These are phyloP conservation scores for Xerocomellus chrysenteron DNA, from an alignment of 768 basidiomycete genomes.

Conservation along the genomic window DNA sequence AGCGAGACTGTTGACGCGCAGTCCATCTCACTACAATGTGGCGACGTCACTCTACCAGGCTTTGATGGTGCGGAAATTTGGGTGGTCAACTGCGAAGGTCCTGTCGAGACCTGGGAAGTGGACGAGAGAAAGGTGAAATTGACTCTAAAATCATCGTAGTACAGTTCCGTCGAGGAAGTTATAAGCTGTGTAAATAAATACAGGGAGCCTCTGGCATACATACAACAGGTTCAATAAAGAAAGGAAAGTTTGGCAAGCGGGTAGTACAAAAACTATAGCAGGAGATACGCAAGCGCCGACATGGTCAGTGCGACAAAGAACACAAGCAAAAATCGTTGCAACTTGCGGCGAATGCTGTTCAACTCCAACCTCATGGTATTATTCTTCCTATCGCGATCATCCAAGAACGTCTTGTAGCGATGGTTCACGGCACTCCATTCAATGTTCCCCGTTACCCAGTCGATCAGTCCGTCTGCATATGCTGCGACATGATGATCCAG, in stretches of 20 bases:
- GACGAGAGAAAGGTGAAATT: slow-evolving; percentile 37
- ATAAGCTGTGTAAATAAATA: neutral
- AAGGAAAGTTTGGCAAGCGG: neutral
- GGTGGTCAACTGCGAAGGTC: slow-evolving; percentile 59
- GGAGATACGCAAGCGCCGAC: slow-evolving; percentile 1
- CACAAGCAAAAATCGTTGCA: slow-evolving; percentile 4
- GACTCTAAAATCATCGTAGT: neutral
- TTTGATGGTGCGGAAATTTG: slow-evolving; percentile 55
- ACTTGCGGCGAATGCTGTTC: neutral
- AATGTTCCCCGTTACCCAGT: slow-evolving; percentile 28
- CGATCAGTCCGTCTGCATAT: slow-evolving; percentile 28
- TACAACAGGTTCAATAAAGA: neutral
- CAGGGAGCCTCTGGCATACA: neutral
- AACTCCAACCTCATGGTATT: slow-evolving; percentile 19
- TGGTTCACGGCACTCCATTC: slow-evolving; percentile 28
- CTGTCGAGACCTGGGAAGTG: slow-evolving; percentile 57
- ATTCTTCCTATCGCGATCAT: slow-evolving; percentile 22
- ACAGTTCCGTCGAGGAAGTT: neutral
- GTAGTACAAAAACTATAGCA: neutral
- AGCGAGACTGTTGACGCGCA: slow-evolving; percentile 24
- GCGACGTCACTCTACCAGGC: slow-evolving; percentile 36
- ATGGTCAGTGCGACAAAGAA: slow-evolving; percentile 6
- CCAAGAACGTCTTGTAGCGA: slow-evolving; percentile 26
- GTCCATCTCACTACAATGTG: slow-evolving; percentile 27
- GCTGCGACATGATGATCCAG: slow-evolving; percentile 17